Evolutionary conservation across 1,284 basidiomycete genomes (phyloP), one percentile per base, ranked within the genome.

Genomic region (Ustilago lituana): DNA sequence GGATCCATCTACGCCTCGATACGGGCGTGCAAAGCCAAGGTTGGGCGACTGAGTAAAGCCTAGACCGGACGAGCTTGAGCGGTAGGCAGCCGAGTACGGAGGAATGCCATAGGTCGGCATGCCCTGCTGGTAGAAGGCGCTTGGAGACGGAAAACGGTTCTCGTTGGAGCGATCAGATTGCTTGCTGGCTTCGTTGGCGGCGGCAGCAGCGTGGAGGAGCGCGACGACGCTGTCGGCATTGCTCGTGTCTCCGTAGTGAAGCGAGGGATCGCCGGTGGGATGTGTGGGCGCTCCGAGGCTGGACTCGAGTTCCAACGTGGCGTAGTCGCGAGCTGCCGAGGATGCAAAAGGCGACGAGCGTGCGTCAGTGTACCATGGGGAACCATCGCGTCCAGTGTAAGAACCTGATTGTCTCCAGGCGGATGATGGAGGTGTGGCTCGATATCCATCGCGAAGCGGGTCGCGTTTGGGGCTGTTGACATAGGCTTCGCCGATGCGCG

Each of bases 301-400:
- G 4, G 69, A 55, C 19, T 72, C 69, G 35, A 72, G 59, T 27
- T 72, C 69, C 17, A 72, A 46, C 1, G 63, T 56, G 31, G 69
- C 60, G 22, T 72, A 72, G 33, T 75, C 75, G 36, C 70, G 62
- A 11, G 70, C 63, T n/a, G 73, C 73, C 24, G 65, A 70, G 2
- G 75, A 75, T 22, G 78, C 78, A 40, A 79, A 80, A 6, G 78
- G 78, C 14, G 78, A 79, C 22, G 65, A 73, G 27, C 78, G 73
- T 12, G 61, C 61, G 27, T 78, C 75, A 33, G 55, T 60, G 33
- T 69, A 75, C 78, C 78, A 80, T 7, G 77, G 69, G 7, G 75
- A 73, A 23, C 59, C 68, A 27, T 80, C 78, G 22, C 77, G 55
- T 12, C 65, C 63, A 10, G 58, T 64, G 50, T 64, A 71, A 11